Evolutionary conservation across 306 rosid genomes (phyloP), one percentile per base, ranked within the genome.

Genomic region (Acacia crassicarpa): DNA sequence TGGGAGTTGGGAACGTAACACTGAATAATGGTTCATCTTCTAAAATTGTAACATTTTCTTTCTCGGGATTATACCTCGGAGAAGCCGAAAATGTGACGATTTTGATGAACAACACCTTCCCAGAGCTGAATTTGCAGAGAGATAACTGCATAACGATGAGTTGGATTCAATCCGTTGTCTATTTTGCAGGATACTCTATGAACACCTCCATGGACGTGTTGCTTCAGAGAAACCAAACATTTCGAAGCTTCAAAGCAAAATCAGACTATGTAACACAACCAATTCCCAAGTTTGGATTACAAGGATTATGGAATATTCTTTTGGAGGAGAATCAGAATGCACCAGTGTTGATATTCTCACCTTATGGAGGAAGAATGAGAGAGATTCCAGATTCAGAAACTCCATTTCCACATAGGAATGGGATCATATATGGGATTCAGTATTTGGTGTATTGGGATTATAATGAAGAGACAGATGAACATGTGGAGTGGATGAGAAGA

Each of bases 361-460:
- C 86, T 3, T 86, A 82, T 62, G 89, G 89, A 49, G 86, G 88
- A 51, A 79, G 35, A 70, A 86, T 86, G 86, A 48, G 75, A 51
- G 72, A 86, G 77, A 82, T 86, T 71, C 54, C 84, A 3, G 79
- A 62, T 44, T 68, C 76, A 10, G 84, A 68, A 49, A 75, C 49
- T 8, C 84, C 86, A 20, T 85, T 86, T 17, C 86, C 89, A 13
- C 82, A 86, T 8, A 82, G 86, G 30, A 44, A 23, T 22, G 85
- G 83, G 6, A 74, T 19, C 23, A 32, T 73, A 13, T 85, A 77
- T 30, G 80, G 75, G 23, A 82, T 86, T 9, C 89, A 82, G 14
- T 82, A 86, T 56, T 32, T 1, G 0, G 72, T 62, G 45, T 19
- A 9, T 25, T 79, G 71, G 48, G 71, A n/a, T 59, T 76, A 79